Evolutionary conservation across 192 early-diverging fungal species (phyloP), one percentile per base, ranked within the genome.

Genomic region (Rhizophagus sp.): DNA sequence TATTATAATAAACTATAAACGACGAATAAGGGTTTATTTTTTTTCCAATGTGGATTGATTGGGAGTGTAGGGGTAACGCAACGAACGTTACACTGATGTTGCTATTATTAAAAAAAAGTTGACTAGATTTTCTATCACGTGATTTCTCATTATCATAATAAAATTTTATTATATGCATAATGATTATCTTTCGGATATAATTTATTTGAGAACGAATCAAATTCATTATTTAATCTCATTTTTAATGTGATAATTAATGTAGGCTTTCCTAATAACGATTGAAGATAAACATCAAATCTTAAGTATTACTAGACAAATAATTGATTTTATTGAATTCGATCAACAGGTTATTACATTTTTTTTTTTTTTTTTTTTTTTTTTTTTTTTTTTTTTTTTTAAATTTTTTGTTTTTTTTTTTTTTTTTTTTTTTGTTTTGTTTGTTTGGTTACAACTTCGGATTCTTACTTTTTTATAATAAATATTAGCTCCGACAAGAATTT

Each of bases 271-370:
- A 62, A 84, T 89, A 64, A 83, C 84, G 15, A 84, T 87, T 27
- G 84, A 85, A 39, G 77, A 82, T 30, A 49, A 68, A 22, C 19
- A 63, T 25, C 80, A 81, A 61, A 78, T 83, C 50, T 74, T 88
- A 19, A 80, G 78, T 24, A 79, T 89, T 19, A 82, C 82, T 47
- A 82, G 88, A 36, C 85, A 85, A 75, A 86, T 89, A 63, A 80
- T 85, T 39, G 88, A 89, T 73, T 85, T 89, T 81, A 49, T 84
- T 62, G 85, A 87, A 36, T 86, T 89, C 84, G 85, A 89, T 65
- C 85, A 84, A 52, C 79, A 87, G 80, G 88, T 67, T 47, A 2
- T 73, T 44, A n/a, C n/a, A n/a, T n/a, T n/a, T n/a, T n/a, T n/a
- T n/a, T n/a, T n/a, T n/a, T n/a, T n/a, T n/a, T n/a, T n/a, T n/a